Evolutionary conservation across 2,329 filamentous ascomycete genomes (phyloP).

Genomic region (Parasarocladium wereldwijsianum): DNA sequence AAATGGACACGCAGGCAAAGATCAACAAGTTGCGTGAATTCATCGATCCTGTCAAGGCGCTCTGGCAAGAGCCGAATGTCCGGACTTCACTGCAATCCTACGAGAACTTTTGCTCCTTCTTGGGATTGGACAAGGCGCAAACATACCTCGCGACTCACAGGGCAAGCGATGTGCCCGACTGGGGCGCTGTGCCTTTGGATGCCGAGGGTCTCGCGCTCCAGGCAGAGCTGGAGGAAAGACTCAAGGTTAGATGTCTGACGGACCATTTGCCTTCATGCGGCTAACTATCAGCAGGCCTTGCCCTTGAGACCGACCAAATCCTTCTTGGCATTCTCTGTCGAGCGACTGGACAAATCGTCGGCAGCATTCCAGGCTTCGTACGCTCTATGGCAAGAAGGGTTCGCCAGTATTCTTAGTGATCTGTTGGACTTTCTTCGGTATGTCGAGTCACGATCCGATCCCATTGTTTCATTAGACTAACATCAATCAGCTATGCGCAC

Average conservation of each 20-base stretch:
- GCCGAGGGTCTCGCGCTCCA: constrained; percentile 68
- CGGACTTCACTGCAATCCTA: constrained; percentile 59
- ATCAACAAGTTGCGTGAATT: constrained; percentile 61
- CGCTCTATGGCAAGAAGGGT: constrained; percentile 70
- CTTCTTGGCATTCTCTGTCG: constrained; percentile 82
- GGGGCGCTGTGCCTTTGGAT: constrained; percentile 66
- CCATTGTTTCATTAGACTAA: no score
- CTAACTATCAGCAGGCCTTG: constrained; percentile 33
- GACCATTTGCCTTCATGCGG: not conserved
- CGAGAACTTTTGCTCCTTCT: constrained; percentile 60
- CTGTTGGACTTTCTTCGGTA: constrained; percentile 70
- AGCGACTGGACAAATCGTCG: constrained; percentile 65
- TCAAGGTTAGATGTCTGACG: constrained; percentile 36
- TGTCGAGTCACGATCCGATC: no score
- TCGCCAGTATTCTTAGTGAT: constrained; percentile 71
- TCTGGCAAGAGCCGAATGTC: constrained; percentile 64
- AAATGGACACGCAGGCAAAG: constrained; percentile 56
- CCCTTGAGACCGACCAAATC: constrained; percentile 82
- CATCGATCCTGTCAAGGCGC: constrained; percentile 63
- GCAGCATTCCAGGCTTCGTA: constrained; percentile 62
- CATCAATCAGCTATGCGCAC: constrained; percentile 56
- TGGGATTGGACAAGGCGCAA: constrained; percentile 69
- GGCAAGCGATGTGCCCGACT: constrained; percentile 66
- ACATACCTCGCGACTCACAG: constrained; percentile 60
- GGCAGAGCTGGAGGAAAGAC: constrained; percentile 59